Conservation (phyloP, 495 filamentous ascomycete genomes). For the Xylaria nigripes region DNA sequence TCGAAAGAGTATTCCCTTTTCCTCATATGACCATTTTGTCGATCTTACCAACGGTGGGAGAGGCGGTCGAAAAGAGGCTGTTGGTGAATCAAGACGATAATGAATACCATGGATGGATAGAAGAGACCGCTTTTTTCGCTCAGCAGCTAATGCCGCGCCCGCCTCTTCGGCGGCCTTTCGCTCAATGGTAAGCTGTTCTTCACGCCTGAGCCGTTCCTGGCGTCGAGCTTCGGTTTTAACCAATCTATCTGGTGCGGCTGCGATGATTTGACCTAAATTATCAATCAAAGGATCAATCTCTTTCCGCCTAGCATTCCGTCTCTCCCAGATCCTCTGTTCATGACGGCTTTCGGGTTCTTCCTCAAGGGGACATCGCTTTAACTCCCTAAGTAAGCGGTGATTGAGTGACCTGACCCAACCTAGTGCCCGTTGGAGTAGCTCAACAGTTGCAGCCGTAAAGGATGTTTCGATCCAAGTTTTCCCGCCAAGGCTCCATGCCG, state of each 20-base stretch:
- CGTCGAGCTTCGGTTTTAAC: slow-evolving; percentile 10
- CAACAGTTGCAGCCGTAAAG: slow-evolving; percentile 17
- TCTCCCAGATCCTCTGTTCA: background rate
- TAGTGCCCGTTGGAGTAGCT: slow-evolving; percentile 15
- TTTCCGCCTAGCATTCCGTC: slow-evolving; percentile 5
- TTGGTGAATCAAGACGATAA: background rate
- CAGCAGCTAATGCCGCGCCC: slow-evolving; percentile 5
- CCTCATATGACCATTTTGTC: slow-evolving; percentile 17
- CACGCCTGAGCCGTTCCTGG: background rate
- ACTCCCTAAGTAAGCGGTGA: slow-evolving; percentile 9
- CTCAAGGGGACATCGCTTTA: background rate
- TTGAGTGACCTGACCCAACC: slow-evolving; percentile 17
- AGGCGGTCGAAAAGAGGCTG: background rate
- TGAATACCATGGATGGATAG: slow-evolving; percentile 11
- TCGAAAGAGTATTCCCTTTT: slow-evolving; percentile 17
- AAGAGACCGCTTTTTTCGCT: slow-evolving; percentile 16
- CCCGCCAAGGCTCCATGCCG: slow-evolving; percentile 18
- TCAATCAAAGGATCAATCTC: slow-evolving; percentile 12
- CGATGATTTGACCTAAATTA: slow-evolving; percentile 4
- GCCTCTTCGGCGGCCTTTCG: slow-evolving; percentile 8
- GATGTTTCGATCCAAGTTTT: slow-evolving; percentile 1
- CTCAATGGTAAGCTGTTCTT: slow-evolving; percentile 10
- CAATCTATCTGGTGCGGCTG: slow-evolving; percentile 5
- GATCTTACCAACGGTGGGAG: background rate
- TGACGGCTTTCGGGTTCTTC: background rate